These are phyloP conservation scores for Flaveria floridana DNA, from an alignment of 140 eudicot genomes.

Conservation along the genomic window DNA sequence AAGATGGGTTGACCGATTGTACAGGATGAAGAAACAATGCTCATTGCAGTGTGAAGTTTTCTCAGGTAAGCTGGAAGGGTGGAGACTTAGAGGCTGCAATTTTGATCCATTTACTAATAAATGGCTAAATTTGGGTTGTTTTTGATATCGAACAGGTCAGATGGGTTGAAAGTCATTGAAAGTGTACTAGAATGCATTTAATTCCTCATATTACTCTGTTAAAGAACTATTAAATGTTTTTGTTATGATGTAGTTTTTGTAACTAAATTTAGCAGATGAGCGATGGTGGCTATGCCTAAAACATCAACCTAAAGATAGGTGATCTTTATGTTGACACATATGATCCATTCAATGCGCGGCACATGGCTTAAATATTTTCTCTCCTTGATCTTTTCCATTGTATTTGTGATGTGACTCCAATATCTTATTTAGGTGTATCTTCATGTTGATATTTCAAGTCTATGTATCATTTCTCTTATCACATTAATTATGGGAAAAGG, in stretches of 20 bases:
- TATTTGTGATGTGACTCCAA: neutral
- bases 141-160: neutral
- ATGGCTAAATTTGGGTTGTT: neutral
- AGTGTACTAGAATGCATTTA: neutral
- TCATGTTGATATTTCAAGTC: neutral
- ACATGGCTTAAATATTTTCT: neutral
- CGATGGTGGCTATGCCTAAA: neutral
- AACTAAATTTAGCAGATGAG: neutral
- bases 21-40: conserved; percentile 33
- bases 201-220: neutral
- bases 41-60: conserved; percentile 48
- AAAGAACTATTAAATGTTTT: neutral
- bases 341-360: neutral
- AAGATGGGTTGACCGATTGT: conserved; percentile 35
- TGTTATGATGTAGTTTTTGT: neutral
- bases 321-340: too few relatives aligned
- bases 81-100: conserved; percentile 13
- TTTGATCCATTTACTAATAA: neutral
- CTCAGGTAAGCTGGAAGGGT: conserved; percentile 54
- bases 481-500: neutral
- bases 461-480: neutral
- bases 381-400: neutral
- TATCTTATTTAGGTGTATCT: neutral
- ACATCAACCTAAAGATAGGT: neutral
- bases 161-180: neutral